Evolutionary conservation across 2,329 filamentous ascomycete species (phyloP).

Genomic region (Alternaria sp.): DNA sequence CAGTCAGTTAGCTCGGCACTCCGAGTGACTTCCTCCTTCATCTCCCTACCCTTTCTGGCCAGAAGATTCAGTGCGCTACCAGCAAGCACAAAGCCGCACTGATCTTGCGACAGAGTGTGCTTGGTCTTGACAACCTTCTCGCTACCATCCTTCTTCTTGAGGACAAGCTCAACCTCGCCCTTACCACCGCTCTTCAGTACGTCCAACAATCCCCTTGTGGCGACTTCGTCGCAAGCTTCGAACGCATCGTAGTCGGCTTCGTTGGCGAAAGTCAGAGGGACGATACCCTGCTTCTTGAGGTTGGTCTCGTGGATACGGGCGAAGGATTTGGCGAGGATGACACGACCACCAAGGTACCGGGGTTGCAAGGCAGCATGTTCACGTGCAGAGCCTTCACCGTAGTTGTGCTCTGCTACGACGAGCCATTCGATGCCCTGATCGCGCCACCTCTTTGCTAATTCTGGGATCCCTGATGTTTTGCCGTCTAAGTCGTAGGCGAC

Average conservation of each 20-base stretch:
- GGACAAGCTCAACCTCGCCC: conserved; percentile 74
- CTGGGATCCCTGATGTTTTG: conserved; percentile 79
- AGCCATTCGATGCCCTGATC: conserved; percentile 80
- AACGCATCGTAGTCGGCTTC: conserved; percentile 89
- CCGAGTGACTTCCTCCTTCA: conserved; percentile 48
- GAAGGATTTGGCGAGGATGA: conserved; percentile 87
- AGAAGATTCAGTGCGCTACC: conserved; percentile 93
- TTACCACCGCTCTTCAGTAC: conserved; percentile 80
- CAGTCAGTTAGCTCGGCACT: conserved; percentile 52
- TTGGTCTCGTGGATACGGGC: conserved; percentile 96
- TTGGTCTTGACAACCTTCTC: conserved; percentile 77
- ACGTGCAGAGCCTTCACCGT: conserved; percentile 87
- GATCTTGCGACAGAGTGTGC: conserved; percentile 88
- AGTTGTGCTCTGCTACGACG: conserved; percentile 97
- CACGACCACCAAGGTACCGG: conserved; percentile 84
- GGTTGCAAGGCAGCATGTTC: conserved; percentile 92
- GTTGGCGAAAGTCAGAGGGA: conserved; percentile 89
- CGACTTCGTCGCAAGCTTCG: conserved; percentile 81
- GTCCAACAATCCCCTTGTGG: conserved; percentile 83
- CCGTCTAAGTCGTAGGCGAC: conserved; percentile 88
- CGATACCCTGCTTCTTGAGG: conserved; percentile 95
- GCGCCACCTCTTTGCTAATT: conserved; percentile 87
- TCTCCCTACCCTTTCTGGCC: conserved; percentile 65
- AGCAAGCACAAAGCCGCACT: conserved; percentile 90
- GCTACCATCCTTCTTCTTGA: conserved; percentile 65